Percentiles rank a stretch among this genome's conserved stretches.
Evolutionary conservation across 2,329 filamentous ascomycete species (phyloP).

Genomic region (Trichoderma atrobrunneum): DNA sequence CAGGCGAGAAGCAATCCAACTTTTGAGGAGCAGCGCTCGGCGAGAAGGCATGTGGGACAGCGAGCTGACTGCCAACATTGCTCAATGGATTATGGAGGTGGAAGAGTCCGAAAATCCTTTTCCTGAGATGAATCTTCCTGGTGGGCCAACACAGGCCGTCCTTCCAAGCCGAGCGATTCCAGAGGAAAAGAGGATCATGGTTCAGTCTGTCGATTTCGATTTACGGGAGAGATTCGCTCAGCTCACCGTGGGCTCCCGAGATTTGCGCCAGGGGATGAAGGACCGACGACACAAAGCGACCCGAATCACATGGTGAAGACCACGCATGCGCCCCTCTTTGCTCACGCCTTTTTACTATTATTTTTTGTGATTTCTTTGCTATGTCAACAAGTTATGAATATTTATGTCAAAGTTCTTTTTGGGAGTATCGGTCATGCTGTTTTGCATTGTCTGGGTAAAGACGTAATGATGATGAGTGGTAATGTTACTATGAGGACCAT

Average conservation of each 20-base stretch:
- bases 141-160: neutral
- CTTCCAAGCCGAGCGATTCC: slow-evolving; percentile 38
- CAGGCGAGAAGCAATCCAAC: slow-evolving; percentile 58
- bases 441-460: neutral
- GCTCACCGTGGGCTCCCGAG: slow-evolving; percentile 54
- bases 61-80: slow-evolving; percentile 54
- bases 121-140: neutral
- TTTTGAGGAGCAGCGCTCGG: slow-evolving; percentile 58
- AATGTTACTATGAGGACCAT: neutral
- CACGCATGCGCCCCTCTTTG: neutral
- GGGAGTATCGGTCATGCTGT: neutral
- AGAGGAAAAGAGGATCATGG: slow-evolving; percentile 54
- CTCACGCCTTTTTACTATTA: neutral
- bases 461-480: neutral
- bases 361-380: neutral
- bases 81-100: slow-evolving; percentile 53
- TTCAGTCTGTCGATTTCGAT: slow-evolving; percentile 56
- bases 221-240: slow-evolving; percentile 49
- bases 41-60: slow-evolving; percentile 71
- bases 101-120: slow-evolving; percentile 45
- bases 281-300: slow-evolving; percentile 49
- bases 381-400: neutral
- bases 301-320: slow-evolving; percentile 46
- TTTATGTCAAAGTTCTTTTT: neutral
- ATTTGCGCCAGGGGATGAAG: slow-evolving; percentile 43